Percentiles rank a stretch among this genome's conserved stretches.
Evolutionary conservation across 2,329 filamentous ascomycete species (phyloP).

Genomic region (Calonectria montana): DNA sequence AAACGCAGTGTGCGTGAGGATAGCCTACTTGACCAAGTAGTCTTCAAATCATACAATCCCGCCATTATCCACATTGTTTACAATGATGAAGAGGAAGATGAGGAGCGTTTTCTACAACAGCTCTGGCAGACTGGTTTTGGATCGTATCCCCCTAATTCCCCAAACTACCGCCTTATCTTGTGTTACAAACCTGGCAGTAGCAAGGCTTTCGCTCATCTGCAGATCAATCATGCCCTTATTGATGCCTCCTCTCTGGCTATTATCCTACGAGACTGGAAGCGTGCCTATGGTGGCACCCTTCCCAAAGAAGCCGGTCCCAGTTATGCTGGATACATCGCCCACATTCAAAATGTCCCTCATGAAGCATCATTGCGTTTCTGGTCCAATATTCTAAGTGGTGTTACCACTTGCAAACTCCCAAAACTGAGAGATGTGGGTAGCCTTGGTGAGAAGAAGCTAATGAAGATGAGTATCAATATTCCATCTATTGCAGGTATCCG

Average conservation of each 20-base stretch:
- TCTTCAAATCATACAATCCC: conserved; percentile 45
- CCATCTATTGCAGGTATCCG: not conserved
- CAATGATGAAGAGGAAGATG: conserved; percentile 24
- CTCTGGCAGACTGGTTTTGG: conserved; percentile 15
- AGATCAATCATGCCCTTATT: conserved; percentile 38
- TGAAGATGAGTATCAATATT: not conserved
- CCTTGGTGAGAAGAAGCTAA: not conserved
- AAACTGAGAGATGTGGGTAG: conserved; percentile 26
- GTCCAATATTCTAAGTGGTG: conserved; percentile 24
- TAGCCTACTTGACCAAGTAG: conserved; percentile 59
- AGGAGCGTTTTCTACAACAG: not conserved
- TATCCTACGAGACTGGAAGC: conserved; percentile 32
- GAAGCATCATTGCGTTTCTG: conserved; percentile 15
- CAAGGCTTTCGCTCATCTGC: conserved; percentile 36
- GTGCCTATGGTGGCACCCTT: conserved; percentile 21
- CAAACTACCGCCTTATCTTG: conserved; percentile 30
- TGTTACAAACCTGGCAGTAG: conserved; percentile 31
- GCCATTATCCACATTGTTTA: conserved; percentile 21
- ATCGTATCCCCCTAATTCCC: conserved; percentile 4
- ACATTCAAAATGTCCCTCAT: conserved; percentile 17
- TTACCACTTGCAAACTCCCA: conserved; percentile 34
- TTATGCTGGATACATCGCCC: conserved; percentile 31
- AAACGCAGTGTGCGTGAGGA: conserved; percentile 56
- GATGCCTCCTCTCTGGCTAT: conserved; percentile 36
- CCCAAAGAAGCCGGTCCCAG: conserved; percentile 21